These are phyloP conservation scores for Cyberlindnera meyerae DNA, from an alignment of 805 yeast genomes.

Conservation along the genomic window DNA sequence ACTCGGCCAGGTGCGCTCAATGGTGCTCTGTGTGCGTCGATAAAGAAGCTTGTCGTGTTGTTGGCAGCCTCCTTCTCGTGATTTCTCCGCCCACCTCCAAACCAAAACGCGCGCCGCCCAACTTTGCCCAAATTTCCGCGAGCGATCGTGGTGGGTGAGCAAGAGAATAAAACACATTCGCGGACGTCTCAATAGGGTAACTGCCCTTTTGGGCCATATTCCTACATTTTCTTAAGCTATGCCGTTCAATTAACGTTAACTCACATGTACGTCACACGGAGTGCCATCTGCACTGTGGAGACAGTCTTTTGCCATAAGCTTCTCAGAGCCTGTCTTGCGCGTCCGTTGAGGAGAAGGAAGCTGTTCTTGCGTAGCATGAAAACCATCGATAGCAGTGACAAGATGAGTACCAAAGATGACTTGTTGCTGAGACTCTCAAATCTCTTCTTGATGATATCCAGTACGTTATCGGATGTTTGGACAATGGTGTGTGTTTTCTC, in stretches of 20 bases:
- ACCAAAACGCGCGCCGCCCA: too few relatives aligned
- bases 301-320: constrained; percentile 15
- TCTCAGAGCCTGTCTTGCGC: constrained; percentile 7
- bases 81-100: too few relatives aligned
- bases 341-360: constrained; percentile 11
- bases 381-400: constrained; percentile 16
- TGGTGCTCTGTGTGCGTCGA: too few relatives aligned
- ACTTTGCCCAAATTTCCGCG: too few relatives aligned
- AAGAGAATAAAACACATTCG: too few relatives aligned
- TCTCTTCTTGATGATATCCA: constrained; percentile 16
- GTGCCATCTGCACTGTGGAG: constrained; percentile 22
- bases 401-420: constrained; percentile 7
- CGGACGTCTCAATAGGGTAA: neutral
- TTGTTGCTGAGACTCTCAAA: constrained; percentile 7
- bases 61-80: neutral
- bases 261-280: constrained; percentile 25
- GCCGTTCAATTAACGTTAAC: neutral
- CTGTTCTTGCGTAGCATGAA: constrained; percentile 10
- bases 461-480: constrained; percentile 1
- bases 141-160: too few relatives aligned
- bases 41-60: too few relatives aligned
- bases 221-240: neutral
- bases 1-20: too few relatives aligned
- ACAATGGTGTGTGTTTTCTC: neutral
- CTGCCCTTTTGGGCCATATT: too few relatives aligned